Percentiles rank a stretch among this genome's conserved stretches.
phyloP scores from a whole-genome alignment of 75 land plant species.

The Pinus albicaulis region DNA sequence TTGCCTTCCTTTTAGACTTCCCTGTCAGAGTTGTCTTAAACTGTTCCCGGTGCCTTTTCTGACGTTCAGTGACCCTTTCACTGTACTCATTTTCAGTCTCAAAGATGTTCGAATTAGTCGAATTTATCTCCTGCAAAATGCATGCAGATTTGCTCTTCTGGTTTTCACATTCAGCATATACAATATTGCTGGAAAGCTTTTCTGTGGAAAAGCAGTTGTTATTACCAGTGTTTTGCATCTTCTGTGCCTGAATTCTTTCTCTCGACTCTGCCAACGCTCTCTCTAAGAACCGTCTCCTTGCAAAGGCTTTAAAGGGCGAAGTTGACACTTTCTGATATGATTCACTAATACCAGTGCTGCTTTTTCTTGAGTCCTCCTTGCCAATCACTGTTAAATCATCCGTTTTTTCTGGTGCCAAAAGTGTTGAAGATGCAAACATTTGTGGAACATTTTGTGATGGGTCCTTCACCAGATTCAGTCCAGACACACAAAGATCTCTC shows the following conservation, averaged over 20 bases:
- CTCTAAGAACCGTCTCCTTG: conserved; percentile 6
- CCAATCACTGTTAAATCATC: not conserved
- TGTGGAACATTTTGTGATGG: not conserved
- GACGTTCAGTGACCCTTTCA: conserved; percentile 3
- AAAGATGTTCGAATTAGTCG: not conserved
- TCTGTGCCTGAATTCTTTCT: conserved; percentile 2
- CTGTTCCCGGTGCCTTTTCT: conserved; percentile 12
- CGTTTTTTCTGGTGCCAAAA: not conserved
- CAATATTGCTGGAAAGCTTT: not conserved
- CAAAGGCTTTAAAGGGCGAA: not conserved
- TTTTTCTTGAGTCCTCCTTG: not conserved
- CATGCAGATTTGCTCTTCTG: not conserved
- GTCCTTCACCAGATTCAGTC: not conserved
- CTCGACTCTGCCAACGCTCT: conserved; percentile 4
- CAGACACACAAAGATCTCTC: not conserved
- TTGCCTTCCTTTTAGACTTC: conserved; percentile 9
- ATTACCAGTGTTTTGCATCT: not conserved
- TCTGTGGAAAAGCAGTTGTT: not conserved
- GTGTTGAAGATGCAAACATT: not conserved
- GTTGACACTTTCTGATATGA: not conserved
- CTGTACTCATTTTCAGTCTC: not conserved
- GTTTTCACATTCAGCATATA: not conserved
- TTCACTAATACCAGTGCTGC: not conserved
- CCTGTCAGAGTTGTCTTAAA: conserved; percentile 7
- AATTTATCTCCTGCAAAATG: not conserved